Base-by-base conservation (phyloP, 495 filamentous ascomycete genomes). In the Parachaetomium inaequale region DNA sequence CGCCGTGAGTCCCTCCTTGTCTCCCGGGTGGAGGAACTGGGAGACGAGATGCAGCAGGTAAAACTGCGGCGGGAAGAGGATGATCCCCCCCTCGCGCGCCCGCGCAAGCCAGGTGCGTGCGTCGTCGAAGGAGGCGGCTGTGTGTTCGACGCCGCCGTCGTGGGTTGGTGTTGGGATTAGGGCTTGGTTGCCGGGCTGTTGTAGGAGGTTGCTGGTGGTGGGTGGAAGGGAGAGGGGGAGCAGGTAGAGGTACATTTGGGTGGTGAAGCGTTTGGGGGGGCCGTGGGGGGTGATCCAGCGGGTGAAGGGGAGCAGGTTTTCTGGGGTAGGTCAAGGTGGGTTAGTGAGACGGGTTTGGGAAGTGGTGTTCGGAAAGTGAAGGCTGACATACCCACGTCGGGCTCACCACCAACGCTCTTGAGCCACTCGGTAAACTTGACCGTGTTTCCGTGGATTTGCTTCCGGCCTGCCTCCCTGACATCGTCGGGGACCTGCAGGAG, bases 181-280 rank as follows among this genome's bases (percentile, higher is more conserved):
- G 7, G 72, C 68, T 53, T 78, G 67, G 0, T 70, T 65, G n/a
- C 63, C 55, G 4, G 68, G 28, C n/a, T 25, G 51, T 2, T 15
- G 36, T 1, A 28, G 45, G 4, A 29, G 4, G 19, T 29, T 11
- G 56, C 23, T 36, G 23, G 1, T 52, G n/a, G 4, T 26, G 26
- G 29, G 7, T 4, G 52, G 14, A 4, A 58, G 40, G 32, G 60
- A 52, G 19, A 92, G 75, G 0, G 94, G 92, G n/a, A 96, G 80
- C 75, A 96, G 88, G 73, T 96, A 94, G 8, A 98, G 68, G 70
- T 98, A 98, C 92, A 98, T 96, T 70, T 96, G 92, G 8, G 92
- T 96, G 2, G 88, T 88, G 70, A 91, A 98, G 21, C 94, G 82
- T 68, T 86, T 88, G 1, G 86, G 82, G 3, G 87, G 74, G 63